Base-by-base conservation (phyloP, 176 grass and related monocot genomes). In the Pontederia paniculata region DNA sequence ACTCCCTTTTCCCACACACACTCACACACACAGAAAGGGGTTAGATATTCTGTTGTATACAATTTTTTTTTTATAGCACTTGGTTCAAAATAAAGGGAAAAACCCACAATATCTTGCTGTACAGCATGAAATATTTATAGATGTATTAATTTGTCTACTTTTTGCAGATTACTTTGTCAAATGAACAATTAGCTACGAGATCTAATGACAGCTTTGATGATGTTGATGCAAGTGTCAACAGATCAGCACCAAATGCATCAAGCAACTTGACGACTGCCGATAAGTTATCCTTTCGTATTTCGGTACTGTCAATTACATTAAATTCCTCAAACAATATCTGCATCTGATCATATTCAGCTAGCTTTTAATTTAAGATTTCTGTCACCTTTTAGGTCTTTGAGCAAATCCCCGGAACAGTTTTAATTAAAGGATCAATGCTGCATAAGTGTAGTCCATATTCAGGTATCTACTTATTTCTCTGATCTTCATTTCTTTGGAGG, bases 401-500 rank as follows among this genome's bases (percentile, higher is more conserved):
- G 56, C 93, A 97, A 75, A 84, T 76, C 70, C 93, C 83, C 13
- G 93, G 93, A 21, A 88, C 83, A 58, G 72, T 88, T 41, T 19
- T 97, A 72, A 58, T 97, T 45, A 88, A 8, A 77, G 80, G 86
- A 60, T 84, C 83, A 63, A 58, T 84, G 42, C 52, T 88, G 68
- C 81, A 82, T 50, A 97, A 90, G 80, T 69, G 70, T 52, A 69
- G 52, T 63, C 68, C 72, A 46, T 16, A 74, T 46, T 80, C 76
- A 78, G 83, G 83, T 94, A 83, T 20, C 5, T 23, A 16, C 42
- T 21, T 17, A 47, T 48, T 42, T 59, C 48, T 50, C n/a, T 50
- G 9, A 37, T 37, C 7, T 37, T 37, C 28, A 37, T 37, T 37
- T 37, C 3, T 37, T 2, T 37, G 28, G 7, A 37, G 0, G 28